phyloP scores from a whole-genome alignment of 2,329 filamentous ascomycete genomes.

The Venturia oleaginea region DNA sequence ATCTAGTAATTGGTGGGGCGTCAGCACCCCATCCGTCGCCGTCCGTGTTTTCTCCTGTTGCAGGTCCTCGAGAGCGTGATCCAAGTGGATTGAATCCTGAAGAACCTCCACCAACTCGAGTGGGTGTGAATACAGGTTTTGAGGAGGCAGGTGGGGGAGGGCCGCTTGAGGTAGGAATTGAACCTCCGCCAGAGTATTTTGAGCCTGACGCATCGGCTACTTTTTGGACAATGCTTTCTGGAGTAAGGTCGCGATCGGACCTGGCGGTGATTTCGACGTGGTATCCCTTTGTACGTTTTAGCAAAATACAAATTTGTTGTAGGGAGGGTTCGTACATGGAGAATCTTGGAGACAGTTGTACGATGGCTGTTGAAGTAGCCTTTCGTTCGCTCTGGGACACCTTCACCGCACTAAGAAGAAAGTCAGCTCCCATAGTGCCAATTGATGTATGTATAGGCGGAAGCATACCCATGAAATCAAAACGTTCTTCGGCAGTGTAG shows the following conservation, averaged over 20 bases:
- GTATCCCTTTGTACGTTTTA: conserved; percentile 53
- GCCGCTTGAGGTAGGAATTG: conserved; percentile 46
- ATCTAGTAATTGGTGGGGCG: conserved; percentile 81
- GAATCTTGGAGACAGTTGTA: conserved; percentile 77
- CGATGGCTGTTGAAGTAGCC: conserved; percentile 97
- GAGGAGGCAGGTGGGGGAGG: conserved; percentile 65
- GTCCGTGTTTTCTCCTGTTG: conserved; percentile 52
- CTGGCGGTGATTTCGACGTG: conserved; percentile 96
- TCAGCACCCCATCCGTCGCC: conserved; percentile 91
- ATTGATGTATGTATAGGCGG: background rate
- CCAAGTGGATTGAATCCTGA: conserved; percentile 60
- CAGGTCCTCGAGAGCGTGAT: conserved; percentile 48
- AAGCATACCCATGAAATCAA: conserved; percentile 71
- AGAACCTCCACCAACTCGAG: conserved; percentile 45
- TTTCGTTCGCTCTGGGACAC: conserved; percentile 96
- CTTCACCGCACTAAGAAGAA: conserved; percentile 66
- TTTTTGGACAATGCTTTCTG: conserved; percentile 83
- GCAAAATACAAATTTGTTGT: background rate
- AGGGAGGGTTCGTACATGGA: conserved; percentile 52
- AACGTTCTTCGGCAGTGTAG: conserved; percentile 78
- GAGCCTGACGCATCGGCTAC: conserved; percentile 89
- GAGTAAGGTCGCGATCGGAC: conserved; percentile 78
- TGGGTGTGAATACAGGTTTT: conserved; percentile 88
- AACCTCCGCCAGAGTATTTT: conserved; percentile 72
- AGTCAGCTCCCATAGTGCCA: background rate